Evolutionary conservation across 2,329 filamentous ascomycete species (phyloP).

Genomic region (Ceratocystiopsis brevicomis): DNA sequence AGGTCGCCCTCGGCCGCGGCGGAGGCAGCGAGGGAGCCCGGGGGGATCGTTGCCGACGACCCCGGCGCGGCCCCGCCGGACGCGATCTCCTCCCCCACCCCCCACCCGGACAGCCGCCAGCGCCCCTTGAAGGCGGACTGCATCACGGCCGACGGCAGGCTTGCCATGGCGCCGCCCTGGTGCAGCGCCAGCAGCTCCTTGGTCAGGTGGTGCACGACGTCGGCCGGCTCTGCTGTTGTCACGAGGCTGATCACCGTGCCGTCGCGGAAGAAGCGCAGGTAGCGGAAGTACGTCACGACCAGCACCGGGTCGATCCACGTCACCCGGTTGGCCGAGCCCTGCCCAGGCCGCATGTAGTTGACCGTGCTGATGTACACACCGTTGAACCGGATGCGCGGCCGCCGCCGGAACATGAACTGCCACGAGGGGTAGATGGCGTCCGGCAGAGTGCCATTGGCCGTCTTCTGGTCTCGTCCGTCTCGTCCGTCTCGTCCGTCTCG

Average conservation of each 20-base stretch:
- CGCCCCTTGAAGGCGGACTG: conserved; percentile 43
- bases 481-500: too few species aligned
- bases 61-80: conserved; percentile 3
- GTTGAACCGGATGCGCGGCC: conserved; percentile 81
- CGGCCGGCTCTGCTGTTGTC: conserved; percentile 62
- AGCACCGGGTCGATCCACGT: conserved; percentile 73
- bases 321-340: conserved; percentile 46
- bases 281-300: conserved; percentile 95
- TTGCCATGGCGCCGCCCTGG: conserved; percentile 13
- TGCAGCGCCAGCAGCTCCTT: conserved; percentile 43
- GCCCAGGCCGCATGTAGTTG: conserved; percentile 78
- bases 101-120: conserved; percentile 26
- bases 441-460: not conserved
- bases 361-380: conserved; percentile 94
- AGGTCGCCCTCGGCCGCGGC: conserved; percentile 45
- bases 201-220: conserved; percentile 71
- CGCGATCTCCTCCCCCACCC: conserved; percentile 12
- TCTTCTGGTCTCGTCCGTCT: conserved; percentile 19
- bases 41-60: not conserved
- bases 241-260: conserved; percentile 67
- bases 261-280: conserved; percentile 85
- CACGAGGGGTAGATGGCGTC: conserved; percentile 24
- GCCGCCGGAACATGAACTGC: conserved; percentile 56
- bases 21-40: conserved; percentile 10
- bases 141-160: conserved; percentile 36